A percentile compares a stretch with the other conserved stretches of the same genome.
Evolutionary conservation across 768 basidiomycete genomes (phyloP).

Genomic region (Termitomyces sp.): DNA sequence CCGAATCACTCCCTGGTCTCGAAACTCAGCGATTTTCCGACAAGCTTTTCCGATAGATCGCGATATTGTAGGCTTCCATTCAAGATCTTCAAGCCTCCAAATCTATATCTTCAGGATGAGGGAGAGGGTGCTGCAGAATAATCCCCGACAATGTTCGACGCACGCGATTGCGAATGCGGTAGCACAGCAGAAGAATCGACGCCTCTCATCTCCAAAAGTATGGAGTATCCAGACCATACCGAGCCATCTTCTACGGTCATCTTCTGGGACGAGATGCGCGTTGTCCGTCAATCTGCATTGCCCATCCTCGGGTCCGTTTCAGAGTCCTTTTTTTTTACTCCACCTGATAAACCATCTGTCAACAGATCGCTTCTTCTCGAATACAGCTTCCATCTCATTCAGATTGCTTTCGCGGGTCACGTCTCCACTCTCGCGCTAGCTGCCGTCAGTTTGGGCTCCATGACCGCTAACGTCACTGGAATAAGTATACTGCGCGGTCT

Average conservation of each 20-base stretch:
- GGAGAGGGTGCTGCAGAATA: background rate
- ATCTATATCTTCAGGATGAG: background rate
- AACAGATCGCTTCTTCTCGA: slow-evolving; percentile 39
- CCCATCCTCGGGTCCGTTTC: background rate
- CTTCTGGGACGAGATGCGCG: background rate
- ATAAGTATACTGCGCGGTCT: slow-evolving; percentile 79
- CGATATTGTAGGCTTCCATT: background rate
- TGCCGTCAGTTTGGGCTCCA: slow-evolving; percentile 65
- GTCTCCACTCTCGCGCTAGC: slow-evolving; percentile 84
- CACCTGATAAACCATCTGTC: background rate
- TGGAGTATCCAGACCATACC: background rate
- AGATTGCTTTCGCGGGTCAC: slow-evolving; percentile 84
- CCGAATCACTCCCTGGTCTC: background rate
- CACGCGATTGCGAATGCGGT: background rate
- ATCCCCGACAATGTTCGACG: background rate
- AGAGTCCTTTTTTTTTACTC: background rate
- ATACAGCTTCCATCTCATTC: slow-evolving; percentile 78
- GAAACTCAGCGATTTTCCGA: background rate
- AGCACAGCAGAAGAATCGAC: background rate
- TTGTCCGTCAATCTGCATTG: background rate
- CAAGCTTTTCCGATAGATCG: background rate
- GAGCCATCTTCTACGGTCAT: background rate
- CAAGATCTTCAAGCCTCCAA: background rate
- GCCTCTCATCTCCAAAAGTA: background rate
- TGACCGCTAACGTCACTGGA: slow-evolving; percentile 67